Evolutionary conservation across 2,329 filamentous ascomycete genomes (phyloP).

Genomic region (Alternaria angustiovoidea): DNA sequence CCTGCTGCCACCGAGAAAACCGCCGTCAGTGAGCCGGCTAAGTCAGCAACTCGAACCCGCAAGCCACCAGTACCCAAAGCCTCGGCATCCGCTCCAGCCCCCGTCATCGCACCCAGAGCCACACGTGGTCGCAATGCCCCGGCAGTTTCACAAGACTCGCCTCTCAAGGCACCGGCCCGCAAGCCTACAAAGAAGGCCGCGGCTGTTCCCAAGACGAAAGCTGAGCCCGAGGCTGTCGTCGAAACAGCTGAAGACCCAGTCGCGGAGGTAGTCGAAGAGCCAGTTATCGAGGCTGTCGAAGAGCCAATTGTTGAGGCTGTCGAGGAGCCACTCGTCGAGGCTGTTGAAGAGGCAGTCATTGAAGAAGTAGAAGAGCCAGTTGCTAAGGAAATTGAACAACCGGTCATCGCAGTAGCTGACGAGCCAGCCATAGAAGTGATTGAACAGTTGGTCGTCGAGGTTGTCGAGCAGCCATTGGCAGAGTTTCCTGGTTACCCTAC

Average conservation of each 20-base stretch:
- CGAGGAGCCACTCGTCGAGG: background rate
- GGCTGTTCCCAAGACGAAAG: constrained; percentile 20
- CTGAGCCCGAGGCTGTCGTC: constrained; percentile 15
- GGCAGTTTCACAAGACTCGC: constrained; percentile 29
- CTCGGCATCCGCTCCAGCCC: constrained; percentile 15
- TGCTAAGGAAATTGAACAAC: background rate
- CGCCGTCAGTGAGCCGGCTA: constrained; percentile 21
- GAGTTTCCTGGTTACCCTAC: constrained; percentile 24
- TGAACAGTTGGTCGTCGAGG: background rate
- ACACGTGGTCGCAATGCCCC: constrained; percentile 34
- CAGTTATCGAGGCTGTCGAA: background rate
- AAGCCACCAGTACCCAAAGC: constrained; percentile 27
- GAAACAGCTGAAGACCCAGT: constrained; percentile 16
- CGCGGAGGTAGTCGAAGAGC: background rate
- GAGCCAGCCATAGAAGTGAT: background rate
- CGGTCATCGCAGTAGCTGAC: background rate
- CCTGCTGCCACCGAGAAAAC: constrained; percentile 16
- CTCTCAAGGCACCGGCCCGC: constrained; percentile 38
- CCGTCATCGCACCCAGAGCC: constrained; percentile 23
- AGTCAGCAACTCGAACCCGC: constrained; percentile 31
- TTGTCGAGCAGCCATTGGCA: constrained; percentile 30
- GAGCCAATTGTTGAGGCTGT: background rate
- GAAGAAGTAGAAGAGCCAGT: background rate
- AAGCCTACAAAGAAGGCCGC: constrained; percentile 34
- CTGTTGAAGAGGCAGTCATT: background rate